Conservation (phyloP, 192 early-diverging fungal genomes). For the Fimicolochytrium jonesii region DNA sequence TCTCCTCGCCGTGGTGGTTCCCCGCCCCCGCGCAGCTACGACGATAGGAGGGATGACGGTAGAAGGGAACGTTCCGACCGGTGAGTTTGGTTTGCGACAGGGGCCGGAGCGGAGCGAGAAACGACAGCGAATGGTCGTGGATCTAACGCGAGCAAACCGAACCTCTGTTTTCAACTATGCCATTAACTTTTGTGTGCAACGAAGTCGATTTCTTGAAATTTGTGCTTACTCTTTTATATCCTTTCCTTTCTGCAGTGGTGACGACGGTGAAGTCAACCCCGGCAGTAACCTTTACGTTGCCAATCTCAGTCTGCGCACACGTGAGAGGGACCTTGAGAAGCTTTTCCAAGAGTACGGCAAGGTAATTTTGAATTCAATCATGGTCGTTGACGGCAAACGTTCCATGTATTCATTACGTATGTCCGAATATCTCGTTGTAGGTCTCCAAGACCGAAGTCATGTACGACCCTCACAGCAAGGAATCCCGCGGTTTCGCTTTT, state of each 20-base stretch:
- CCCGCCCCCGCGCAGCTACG: not conserved
- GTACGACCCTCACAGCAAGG: slow-evolving; percentile 73
- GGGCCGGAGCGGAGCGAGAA: no score
- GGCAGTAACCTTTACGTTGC: slow-evolving; percentile 69
- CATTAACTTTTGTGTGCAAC: not conserved
- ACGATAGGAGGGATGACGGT: not conserved
- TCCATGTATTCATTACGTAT: not conserved
- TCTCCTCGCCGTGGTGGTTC: not conserved
- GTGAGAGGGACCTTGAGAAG: slow-evolving; percentile 62
- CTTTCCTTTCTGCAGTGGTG: not conserved
- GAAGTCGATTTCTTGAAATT: no score
- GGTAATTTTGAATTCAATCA: slow-evolving; percentile 40
- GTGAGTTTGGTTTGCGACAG: not conserved
- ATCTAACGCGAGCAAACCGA: no score
- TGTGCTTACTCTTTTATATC: no score
- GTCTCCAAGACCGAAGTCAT: slow-evolving; percentile 67
- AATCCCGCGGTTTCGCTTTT: slow-evolving; percentile 64
- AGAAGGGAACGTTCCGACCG: not conserved
- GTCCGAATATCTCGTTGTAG: slow-evolving; percentile 26
- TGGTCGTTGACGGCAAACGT: not conserved
- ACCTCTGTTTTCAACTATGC: not conserved
- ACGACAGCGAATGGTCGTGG: no score
- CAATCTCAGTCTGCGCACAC: slow-evolving; percentile 57
- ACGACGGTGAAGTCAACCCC: slow-evolving; percentile 21
- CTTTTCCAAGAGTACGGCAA: slow-evolving; percentile 69